Percentiles rank a stretch among this genome's conserved stretches.
These are phyloP conservation scores for Fomitopsis palustris DNA, from an alignment of 1,284 basidiomycete genomes.

Conservation along the genomic window DNA sequence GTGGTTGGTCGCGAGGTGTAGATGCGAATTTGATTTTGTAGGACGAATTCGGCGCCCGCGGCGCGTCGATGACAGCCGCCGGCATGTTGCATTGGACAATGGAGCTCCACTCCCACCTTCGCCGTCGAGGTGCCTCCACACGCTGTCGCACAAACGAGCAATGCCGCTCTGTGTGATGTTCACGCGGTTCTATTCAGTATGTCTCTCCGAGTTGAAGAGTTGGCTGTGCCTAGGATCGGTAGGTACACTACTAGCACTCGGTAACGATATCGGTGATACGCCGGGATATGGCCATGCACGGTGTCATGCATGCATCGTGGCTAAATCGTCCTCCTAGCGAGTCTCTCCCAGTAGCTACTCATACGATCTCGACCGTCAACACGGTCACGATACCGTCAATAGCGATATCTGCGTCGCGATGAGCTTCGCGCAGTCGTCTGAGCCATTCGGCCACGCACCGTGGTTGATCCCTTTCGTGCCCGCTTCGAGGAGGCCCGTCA, in stretches of 20 bases:
- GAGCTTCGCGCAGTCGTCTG: neutral
- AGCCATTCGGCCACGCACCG: slow-evolving; percentile 22
- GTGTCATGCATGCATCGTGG: neutral
- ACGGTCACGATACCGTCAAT: slow-evolving; percentile 42
- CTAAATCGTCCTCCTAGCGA: neutral
- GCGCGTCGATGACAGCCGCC: too few species aligned
- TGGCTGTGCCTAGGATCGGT: too few species aligned
- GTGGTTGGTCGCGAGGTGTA: too few species aligned
- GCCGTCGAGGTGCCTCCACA: too few species aligned
- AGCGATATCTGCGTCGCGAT: slow-evolving; percentile 35
- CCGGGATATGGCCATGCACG: neutral
- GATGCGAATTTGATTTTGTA: neutral
- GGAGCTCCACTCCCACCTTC: too few species aligned
- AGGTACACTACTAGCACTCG: too few species aligned
- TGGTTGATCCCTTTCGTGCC: slow-evolving; percentile 50
- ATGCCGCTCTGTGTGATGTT: too few species aligned
- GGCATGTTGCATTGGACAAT: too few species aligned
- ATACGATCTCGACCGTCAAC: slow-evolving; percentile 40
- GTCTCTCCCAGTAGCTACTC: neutral
- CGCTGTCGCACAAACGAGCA: too few species aligned
- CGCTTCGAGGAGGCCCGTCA: slow-evolving; percentile 49
- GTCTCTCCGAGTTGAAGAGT: too few species aligned
- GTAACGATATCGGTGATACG: too few species aligned
- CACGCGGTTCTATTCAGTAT: too few species aligned
- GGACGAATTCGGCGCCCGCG: neutral